Evolutionary conservation across 1,284 basidiomycete genomes (phyloP), one percentile per base, ranked within the genome.

Genomic region (Filobasidium uniguttulatum): DNA sequence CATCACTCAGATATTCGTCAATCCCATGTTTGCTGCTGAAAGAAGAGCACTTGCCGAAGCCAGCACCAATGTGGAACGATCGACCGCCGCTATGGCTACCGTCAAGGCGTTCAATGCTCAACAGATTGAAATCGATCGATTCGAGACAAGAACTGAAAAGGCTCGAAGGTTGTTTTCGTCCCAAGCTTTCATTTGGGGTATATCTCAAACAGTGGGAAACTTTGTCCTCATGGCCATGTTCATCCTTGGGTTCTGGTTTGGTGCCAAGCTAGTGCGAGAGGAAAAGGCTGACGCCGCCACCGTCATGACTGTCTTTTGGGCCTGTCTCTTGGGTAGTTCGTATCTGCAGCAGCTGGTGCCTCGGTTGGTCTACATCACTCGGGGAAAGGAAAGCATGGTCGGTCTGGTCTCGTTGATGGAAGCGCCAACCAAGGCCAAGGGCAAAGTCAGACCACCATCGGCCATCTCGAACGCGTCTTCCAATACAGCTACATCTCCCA

Each of bases 291-390:
- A 71, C 1, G 73, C 83, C 0, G 86, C 85, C 3, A 77, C 82
- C 44, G 85, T 97, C 56, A 90, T 91, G 80, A 82, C 85, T 26
- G 88, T 93, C 41, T 98, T 98, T 66, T 97, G 91, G 88, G 87
- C 91, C 0, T 89, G 87, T 63, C 73, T 97, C 40, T 83, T 96
- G 50, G 88, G 87, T 0, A 83, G 83, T 3, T 81, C 76, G 60
- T 86, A 86, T 63, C 68, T 96, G 5, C 88, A 94, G 64, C 79
- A 83, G 75, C 80, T 81, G 60, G 79, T 96, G 5, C 85, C 87
- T 0, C 79, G 84, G 49, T 71, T 91, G 54, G 80, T 85, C 49
- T 71, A 74, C 15, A 71, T 96, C 52, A 78, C 84, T 49, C 89
- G 85, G 66, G 93, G 88, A 57, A 93, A 93, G 66, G 78, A 79